Evolutionary conservation across 352 stramenopile species (phyloP).

Genomic region (Globisporangium paddicum): DNA sequence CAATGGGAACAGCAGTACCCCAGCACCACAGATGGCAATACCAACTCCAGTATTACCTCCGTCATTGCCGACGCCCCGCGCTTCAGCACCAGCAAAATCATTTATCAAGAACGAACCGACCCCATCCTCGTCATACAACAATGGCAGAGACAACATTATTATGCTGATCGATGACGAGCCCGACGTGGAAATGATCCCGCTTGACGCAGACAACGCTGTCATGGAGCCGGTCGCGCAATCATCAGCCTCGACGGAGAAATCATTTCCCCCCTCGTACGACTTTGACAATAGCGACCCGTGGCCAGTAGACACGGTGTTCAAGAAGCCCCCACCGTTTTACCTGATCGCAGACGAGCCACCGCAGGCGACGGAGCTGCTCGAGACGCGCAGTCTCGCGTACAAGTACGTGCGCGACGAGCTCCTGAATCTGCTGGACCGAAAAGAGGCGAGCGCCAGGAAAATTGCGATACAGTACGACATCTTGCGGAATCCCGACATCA

Average conservation of each 20-base stretch:
- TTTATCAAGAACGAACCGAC: slow-evolving; percentile 11
- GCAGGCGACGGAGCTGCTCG: slow-evolving; percentile 26
- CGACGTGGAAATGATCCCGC: slow-evolving; percentile 22
- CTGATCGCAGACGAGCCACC: slow-evolving; percentile 36
- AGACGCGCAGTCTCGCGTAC: slow-evolving; percentile 45
- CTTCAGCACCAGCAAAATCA: neutral
- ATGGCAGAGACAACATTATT: slow-evolving; percentile 13
- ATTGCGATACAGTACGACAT: slow-evolving; percentile 51
- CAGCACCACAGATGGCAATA: neutral
- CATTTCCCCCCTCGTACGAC: neutral
- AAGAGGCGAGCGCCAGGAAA: slow-evolving; percentile 32
- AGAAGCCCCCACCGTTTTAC: slow-evolving; percentile 29
- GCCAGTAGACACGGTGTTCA: neutral
- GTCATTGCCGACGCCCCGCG: neutral
- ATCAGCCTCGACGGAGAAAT: neutral
- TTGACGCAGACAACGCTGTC: slow-evolving; percentile 24
- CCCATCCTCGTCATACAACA: slow-evolving; percentile 1
- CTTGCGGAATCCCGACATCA: slow-evolving; percentile 53
- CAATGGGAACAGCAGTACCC: neutral
- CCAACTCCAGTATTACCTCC: neutral
- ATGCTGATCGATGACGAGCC: slow-evolving; percentile 37
- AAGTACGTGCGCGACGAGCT: slow-evolving; percentile 53
- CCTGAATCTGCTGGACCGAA: slow-evolving; percentile 46
- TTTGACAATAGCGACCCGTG: neutral
- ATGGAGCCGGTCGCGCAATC: slow-evolving; percentile 7